Evolutionary conservation across 345 rosid species (phyloP), one percentile per base, ranked within the genome.

Genomic region (Citrus maxima): DNA sequence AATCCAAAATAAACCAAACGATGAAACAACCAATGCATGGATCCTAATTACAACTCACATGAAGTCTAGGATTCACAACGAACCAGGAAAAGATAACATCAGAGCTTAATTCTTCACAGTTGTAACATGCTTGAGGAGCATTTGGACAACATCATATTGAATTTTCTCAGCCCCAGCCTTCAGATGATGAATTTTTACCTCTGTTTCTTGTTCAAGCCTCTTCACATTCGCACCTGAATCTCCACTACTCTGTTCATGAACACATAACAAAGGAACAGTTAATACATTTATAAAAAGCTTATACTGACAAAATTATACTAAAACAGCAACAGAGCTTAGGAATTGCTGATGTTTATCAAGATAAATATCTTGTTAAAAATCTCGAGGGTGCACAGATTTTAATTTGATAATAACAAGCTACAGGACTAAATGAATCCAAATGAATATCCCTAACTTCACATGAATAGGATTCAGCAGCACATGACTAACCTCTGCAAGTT

Each of bases 201-300:
- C 93, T 18, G 98, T 95, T 88, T 95, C 98, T 73, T 79, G 75
- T 76, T 95, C 98, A 42, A 95, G 90, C 80, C 98, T 85, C 90
- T 95, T 93, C 85, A 95, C 98, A 74, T 95, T 95, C 27, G 97
- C 97, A 77, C 98, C 98, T 2, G 97, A 95, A 79, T 93, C 95
- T 76, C 98, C 98, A 24, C 95, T 92, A 55, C 91, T 93, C 95
- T 95, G 95, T 87, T 75, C 35, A 60, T 34, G 63, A 60, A 37
- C 0, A 75, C 10, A 51, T 13, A 65, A 80, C 12, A 34, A 18
- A 58, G 59, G 24, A 10, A 40, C 7, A 32, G 55, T 51, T 51
- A 76, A 21, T 16, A 55, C 60, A 38, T 67, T 16, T 51, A 73
- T 40, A 59, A 27, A 27, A 51, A 13, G 18, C n/a, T 3, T 22